Conservation (phyloP, 495 filamentous ascomycete genomes). For the Cladorrhinum samala region DNA sequence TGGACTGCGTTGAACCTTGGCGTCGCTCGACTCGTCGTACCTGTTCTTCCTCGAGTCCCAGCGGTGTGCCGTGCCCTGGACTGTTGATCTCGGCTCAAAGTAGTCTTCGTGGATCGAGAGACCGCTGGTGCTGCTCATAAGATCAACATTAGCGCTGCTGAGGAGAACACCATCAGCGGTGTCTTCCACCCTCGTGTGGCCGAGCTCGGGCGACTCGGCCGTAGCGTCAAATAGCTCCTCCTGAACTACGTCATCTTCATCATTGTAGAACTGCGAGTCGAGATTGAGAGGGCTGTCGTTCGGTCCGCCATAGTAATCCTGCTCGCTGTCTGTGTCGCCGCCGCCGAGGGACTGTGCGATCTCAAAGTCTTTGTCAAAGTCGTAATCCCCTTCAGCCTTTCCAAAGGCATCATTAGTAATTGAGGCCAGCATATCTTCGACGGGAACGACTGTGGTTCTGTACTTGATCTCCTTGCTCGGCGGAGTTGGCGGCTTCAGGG, state of each 20-base stretch:
- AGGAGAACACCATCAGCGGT: slow-evolving; percentile 55
- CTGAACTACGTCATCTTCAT: slow-evolving; percentile 25
- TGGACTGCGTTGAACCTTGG: slow-evolving; percentile 59
- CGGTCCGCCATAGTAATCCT: slow-evolving; percentile 31
- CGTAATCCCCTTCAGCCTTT: slow-evolving; percentile 47
- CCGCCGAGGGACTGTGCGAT: slow-evolving; percentile 32
- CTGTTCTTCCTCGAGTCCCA: slow-evolving; percentile 72
- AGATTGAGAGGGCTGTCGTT: slow-evolving; percentile 31
- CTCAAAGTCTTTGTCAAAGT: slow-evolving; percentile 52
- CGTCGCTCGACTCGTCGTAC: slow-evolving; percentile 59
- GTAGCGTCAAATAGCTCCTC: slow-evolving; percentile 39
- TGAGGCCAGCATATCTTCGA: slow-evolving; percentile 83
- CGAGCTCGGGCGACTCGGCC: slow-evolving; percentile 26
- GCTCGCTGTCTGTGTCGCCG: slow-evolving; percentile 25
- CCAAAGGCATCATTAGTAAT: slow-evolving; percentile 80
- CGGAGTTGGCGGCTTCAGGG: slow-evolving; percentile 72
- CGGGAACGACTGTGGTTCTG: slow-evolving; percentile 74
- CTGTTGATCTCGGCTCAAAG: slow-evolving; percentile 57
- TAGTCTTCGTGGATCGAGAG: slow-evolving; percentile 75
- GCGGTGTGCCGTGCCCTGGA: slow-evolving; percentile 63
- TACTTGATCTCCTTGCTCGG: slow-evolving; percentile 79
- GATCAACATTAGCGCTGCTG: slow-evolving; percentile 53
- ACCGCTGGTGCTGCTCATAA: slow-evolving; percentile 36
- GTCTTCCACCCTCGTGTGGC: slow-evolving; percentile 37
- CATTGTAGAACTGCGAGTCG: slow-evolving; percentile 35